Percentiles rank a stretch among this genome's conserved stretches.
phyloP scores from a whole-genome alignment of 208 protist species.

The Wallacemonas collosoma region DNA sequence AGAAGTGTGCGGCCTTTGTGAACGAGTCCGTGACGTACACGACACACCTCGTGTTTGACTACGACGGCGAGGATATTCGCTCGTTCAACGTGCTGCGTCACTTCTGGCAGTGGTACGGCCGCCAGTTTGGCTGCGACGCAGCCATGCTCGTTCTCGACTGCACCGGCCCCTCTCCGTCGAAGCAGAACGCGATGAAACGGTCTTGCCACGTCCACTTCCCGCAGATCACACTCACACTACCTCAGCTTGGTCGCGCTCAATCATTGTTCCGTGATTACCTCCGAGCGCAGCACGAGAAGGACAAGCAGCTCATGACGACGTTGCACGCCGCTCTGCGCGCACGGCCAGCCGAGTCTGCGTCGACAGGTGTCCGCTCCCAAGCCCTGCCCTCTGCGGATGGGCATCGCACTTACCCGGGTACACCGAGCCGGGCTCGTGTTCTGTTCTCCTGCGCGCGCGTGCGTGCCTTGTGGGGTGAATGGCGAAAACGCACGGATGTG shows the following conservation, averaged over 20 bases:
- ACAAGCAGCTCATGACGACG: constrained; percentile 19
- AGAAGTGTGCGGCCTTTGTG: constrained; percentile 37
- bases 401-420: too few species aligned
- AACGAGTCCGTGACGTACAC: constrained; percentile 63
- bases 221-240: constrained; percentile 39
- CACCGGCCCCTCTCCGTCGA: constrained; percentile 49
- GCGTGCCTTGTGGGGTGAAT: not conserved
- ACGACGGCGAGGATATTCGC: constrained; percentile 48
- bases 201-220: constrained; percentile 79
- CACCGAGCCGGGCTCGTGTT: not conserved
- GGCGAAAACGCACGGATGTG: not conserved
- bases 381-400: too few species aligned
- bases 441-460: constrained; percentile 4
- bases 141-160: constrained; percentile 47
- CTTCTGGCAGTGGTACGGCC: constrained; percentile 48
- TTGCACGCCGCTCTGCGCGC: constrained; percentile 5
- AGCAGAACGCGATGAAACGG: constrained; percentile 34
- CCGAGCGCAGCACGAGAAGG: not conserved
- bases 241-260: constrained; percentile 20
- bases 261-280: constrained; percentile 21
- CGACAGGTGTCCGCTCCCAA: too few species aligned
- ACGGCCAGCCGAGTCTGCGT: not conserved
- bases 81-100: constrained; percentile 36
- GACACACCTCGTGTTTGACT: constrained; percentile 60
- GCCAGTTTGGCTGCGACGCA: constrained; percentile 26